These are phyloP conservation scores for Hypoxylon sp. DNA, from an alignment of 2,329 filamentous ascomycete species.

Conservation along the genomic window DNA sequence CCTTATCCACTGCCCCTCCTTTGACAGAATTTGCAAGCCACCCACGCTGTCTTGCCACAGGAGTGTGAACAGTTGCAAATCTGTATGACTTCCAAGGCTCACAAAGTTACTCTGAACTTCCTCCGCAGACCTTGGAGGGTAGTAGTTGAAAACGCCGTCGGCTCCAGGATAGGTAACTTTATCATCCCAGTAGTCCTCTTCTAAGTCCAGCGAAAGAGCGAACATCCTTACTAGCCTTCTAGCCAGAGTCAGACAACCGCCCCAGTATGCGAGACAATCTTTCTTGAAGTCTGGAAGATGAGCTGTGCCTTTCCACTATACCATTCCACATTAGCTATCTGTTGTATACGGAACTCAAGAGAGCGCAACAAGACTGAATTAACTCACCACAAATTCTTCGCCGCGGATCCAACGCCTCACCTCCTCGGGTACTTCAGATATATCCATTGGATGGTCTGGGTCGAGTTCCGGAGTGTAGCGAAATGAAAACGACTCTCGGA, in stretches of 20 bases:
- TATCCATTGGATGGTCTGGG: slow-evolving; percentile 59
- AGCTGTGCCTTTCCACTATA: slow-evolving; percentile 63
- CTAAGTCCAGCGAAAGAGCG: slow-evolving; percentile 67
- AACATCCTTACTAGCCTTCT: slow-evolving; percentile 67
- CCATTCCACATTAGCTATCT: slow-evolving; percentile 9
- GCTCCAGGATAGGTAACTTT: slow-evolving; percentile 67
- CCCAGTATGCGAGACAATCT: slow-evolving; percentile 64
- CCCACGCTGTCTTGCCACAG: slow-evolving; percentile 63
- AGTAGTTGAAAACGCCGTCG: slow-evolving; percentile 60
- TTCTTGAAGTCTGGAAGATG: slow-evolving; percentile 65
- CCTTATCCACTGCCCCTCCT: slow-evolving; percentile 61
- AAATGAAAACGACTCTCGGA: slow-evolving; percentile 67
- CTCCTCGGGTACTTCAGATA: slow-evolving; percentile 60
- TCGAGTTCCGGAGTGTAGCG: slow-evolving; percentile 68
- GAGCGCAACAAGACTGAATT: background rate
- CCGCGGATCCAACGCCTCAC: slow-evolving; percentile 60
- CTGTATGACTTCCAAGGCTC: slow-evolving; percentile 67
- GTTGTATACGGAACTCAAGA: background rate
- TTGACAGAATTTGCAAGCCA: slow-evolving; percentile 61
- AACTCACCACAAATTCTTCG: slow-evolving; percentile 62
- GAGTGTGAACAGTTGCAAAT: slow-evolving; percentile 67
- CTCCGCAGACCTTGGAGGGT: slow-evolving; percentile 53
- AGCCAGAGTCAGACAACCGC: slow-evolving; percentile 64
- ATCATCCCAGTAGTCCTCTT: slow-evolving; percentile 69
- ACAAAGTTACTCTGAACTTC: slow-evolving; percentile 52